These are phyloP conservation scores for Fusarium poae DNA, from an alignment of 2,329 filamentous ascomycete genomes.

Conservation along the genomic window DNA sequence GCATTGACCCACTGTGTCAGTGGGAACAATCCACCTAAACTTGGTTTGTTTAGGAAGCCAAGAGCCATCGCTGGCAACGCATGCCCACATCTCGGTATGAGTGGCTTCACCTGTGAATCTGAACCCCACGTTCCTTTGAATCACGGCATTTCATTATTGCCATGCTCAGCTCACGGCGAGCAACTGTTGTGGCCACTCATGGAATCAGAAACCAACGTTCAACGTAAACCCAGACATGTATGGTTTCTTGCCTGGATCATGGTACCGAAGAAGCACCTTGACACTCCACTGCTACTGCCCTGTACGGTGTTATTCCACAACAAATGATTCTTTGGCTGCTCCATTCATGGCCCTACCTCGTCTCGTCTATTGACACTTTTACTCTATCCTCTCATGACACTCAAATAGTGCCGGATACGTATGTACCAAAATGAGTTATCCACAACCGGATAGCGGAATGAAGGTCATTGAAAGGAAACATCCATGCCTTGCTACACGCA, in stretches of 20 bases:
- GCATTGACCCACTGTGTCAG: slow-evolving; percentile 14
- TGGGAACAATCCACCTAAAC: slow-evolving; percentile 21
- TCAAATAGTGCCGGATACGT: background rate
- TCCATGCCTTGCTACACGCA: slow-evolving; percentile 10
- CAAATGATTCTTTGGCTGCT: slow-evolving; percentile 25
- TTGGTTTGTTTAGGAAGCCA: slow-evolving; percentile 42
- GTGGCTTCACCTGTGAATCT: slow-evolving; percentile 37
- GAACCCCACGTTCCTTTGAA: slow-evolving; percentile 30
- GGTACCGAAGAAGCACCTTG: slow-evolving; percentile 38
- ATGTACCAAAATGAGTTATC: slow-evolving; percentile 4
- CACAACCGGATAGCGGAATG: slow-evolving; percentile 27
- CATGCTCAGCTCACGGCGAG: slow-evolving; percentile 5
- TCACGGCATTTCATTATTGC: slow-evolving; percentile 28
- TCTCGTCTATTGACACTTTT: background rate
- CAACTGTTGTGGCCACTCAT: slow-evolving; percentile 12
- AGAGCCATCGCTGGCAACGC: slow-evolving; percentile 30
- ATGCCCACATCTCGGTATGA: slow-evolving; percentile 25
- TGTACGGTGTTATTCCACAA: slow-evolving; percentile 21
- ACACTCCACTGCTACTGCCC: slow-evolving; percentile 34
- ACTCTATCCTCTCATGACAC: background rate
- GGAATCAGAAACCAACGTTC: slow-evolving; percentile 3
- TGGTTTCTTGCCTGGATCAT: slow-evolving; percentile 21
- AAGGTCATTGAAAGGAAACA: background rate
- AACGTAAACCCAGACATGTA: slow-evolving; percentile 23
- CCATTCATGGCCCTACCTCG: slow-evolving; percentile 7